These are phyloP conservation scores for Phytophthora megakarya DNA, from an alignment of 352 stramenopile genomes.

Conservation along the genomic window DNA sequence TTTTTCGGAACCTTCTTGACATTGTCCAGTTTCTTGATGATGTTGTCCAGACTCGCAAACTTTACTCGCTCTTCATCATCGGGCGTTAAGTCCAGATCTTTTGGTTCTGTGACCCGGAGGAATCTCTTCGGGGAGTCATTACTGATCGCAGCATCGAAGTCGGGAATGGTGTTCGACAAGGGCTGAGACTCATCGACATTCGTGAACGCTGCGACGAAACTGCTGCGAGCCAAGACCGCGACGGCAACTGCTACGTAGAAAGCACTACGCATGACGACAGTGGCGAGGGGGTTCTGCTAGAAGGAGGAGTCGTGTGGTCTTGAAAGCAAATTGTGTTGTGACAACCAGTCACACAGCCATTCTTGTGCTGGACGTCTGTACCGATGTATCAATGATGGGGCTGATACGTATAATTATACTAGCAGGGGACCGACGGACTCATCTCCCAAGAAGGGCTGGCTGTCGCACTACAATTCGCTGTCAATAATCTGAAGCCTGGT, in stretches of 20 bases:
- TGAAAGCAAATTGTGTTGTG: slow-evolving; percentile 12
- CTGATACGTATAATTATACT: too few species aligned
- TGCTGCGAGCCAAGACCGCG: slow-evolving; percentile 2
- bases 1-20: background rate
- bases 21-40: background rate
- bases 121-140: slow-evolving; percentile 7
- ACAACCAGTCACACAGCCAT: too few species aligned
- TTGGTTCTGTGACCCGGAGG: too few species aligned
- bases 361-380: background rate
- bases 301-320: slow-evolving; percentile 10
- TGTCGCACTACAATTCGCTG: too few species aligned
- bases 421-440: too few species aligned
- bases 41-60: background rate
- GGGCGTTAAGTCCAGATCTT: background rate
- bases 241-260: slow-evolving; percentile 10
- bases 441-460: too few species aligned
- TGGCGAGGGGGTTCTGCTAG: slow-evolving; percentile 5
- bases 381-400: too few species aligned
- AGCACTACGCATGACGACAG: slow-evolving; percentile 8
- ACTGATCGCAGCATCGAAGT: slow-evolving; percentile 2
- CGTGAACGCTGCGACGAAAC: slow-evolving; percentile 9
- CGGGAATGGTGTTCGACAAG: slow-evolving; percentile 8
- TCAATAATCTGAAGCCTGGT: too few species aligned
- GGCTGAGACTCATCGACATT: slow-evolving; percentile 11
- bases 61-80: background rate